Conservation (phyloP, 2,329 filamentous ascomycete genomes). For the Verticillium zaregamsianum region DNA sequence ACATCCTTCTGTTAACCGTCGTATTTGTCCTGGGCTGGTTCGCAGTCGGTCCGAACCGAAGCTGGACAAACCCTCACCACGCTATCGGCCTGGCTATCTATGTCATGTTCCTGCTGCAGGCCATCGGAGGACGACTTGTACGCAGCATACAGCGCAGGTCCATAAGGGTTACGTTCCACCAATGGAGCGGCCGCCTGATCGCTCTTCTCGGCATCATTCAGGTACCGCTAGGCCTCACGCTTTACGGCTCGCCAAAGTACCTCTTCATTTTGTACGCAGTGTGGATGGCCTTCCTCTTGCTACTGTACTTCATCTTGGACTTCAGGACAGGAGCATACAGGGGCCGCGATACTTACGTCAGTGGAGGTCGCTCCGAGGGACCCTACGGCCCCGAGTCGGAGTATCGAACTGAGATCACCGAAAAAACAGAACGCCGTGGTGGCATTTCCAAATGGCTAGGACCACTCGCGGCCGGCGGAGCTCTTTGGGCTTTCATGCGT, state of each 20-base stretch:
- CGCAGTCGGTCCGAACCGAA: slow-evolving; percentile 69
- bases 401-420: slow-evolving; percentile 32
- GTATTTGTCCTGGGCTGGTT: slow-evolving; percentile 74
- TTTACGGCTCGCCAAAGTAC: slow-evolving; percentile 84
- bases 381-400: slow-evolving; percentile 35
- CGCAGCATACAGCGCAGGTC: slow-evolving; percentile 45
- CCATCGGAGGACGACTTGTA: slow-evolving; percentile 64
- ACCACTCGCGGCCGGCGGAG: slow-evolving; percentile 49
- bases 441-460: slow-evolving; percentile 42
- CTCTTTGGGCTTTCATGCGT: slow-evolving; percentile 39
- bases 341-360: slow-evolving; percentile 49
- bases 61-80: slow-evolving; percentile 77
- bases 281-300: slow-evolving; percentile 67
- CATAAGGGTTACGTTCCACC: slow-evolving; percentile 65
- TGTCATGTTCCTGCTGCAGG: slow-evolving; percentile 66
- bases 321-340: slow-evolving; percentile 59
- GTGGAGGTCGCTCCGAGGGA: slow-evolving; percentile 54
- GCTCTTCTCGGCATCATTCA: slow-evolving; percentile 81
- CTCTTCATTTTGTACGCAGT: slow-evolving; percentile 84
- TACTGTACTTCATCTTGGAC: slow-evolving; percentile 75
- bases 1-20: slow-evolving; percentile 63
- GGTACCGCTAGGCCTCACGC: slow-evolving; percentile 80
- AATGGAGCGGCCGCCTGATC: slow-evolving; percentile 78
- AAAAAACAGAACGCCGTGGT: slow-evolving; percentile 20
- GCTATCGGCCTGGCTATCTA: slow-evolving; percentile 80